Evolutionary conservation across 805 yeast genomes (phyloP), one percentile per base, ranked within the genome.

Genomic region (Debaryomyces prosopidis): DNA sequence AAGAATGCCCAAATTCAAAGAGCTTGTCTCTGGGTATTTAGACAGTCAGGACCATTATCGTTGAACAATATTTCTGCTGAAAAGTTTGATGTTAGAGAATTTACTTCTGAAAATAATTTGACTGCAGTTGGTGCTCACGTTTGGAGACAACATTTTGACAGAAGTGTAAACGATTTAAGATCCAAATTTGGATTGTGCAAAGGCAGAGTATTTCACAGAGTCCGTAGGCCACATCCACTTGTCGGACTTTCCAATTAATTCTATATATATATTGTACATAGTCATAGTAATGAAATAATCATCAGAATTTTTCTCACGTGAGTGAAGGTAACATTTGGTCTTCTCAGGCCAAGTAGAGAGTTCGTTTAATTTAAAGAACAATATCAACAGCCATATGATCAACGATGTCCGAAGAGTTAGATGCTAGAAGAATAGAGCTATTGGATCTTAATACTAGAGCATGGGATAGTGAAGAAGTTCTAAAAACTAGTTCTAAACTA

Each of bases 71-170:
- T 60, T 14, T 58, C 62, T 30, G 66, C 83, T 51, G 78, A 77
- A 10, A 62, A 70, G 44, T 92, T 92, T 60, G 80, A 89, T 57
- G 83, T 92, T 50, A 81, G 98, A 62, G 56, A 59, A 5, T 91
- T 89, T 63, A 87, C 75, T 12, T 72, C 66, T 3, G 50, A 65
- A 3, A 62, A 87, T 63, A 62, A 72, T 3, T 76, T 94, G 53
- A 69, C 71, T n/a, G 81, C 97, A 1, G 81, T 91, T 39, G 97
- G 98, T 20, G 97, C 96, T 1, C 96, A 89, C 63, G 76, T 89
- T 38, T 92, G 96, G 92, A 83, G 98, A 76, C 82, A 85, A 53
- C 72, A 67, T 35, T 92, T 85, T 82, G 98, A 94, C 66, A 71
- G 87, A 55, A 80, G 84, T 55, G 86, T 88, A 36, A 76, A 76